Base-by-base conservation (phyloP, 176 grass and related monocot species). In the Eleusine coracana region DNA sequence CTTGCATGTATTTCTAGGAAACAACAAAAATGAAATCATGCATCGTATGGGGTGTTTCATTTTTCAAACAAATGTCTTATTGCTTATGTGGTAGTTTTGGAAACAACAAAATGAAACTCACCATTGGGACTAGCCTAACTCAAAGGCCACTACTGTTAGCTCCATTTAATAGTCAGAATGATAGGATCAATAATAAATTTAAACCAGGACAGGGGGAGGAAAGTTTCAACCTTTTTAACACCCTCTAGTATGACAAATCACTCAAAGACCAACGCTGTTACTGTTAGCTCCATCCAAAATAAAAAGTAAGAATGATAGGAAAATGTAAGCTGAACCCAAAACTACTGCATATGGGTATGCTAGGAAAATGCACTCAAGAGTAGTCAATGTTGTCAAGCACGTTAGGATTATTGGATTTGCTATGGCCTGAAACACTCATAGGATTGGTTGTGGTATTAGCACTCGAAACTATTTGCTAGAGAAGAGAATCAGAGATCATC, bases 391-490 rank as follows among this genome's bases (percentile, higher is more conserved):
- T 40, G 37, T 17, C 1, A 1, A 68, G 50, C 27, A 51, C 40
- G 50, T 36, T 50, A 39, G 29, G 37, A 79, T 39, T 65, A 55
- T 27, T 41, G 37, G n/a, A 56, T 71, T 77, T 63, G 37, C 62
- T 40, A 37, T 76, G 40, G 29, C 14, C 41, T 2, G 4, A 2
- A 63, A 64, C 18, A 74, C 45, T 73, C n/a, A 13, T 31, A 71
- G 10, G 59, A 78, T 66, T 31, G 14, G 13, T 21, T 71, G 66
- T 9, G 7, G 46, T 75, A 46, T 61, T 51, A 21, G 36, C 16
- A 69, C 38, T 74, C 11, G 5, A 46, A 75, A 75, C 21, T 60
- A 60, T 25, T 10, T 10, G 6, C 21, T 25, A 60, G 23, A 7
- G 23, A 1, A 23, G 65, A 16, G 45, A 1, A 6, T 56, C 60